Percentiles rank a stretch among this genome's conserved stretches.
Conservation (phyloP, 441 rosid genomes). For the Capsella rubella region DNA sequence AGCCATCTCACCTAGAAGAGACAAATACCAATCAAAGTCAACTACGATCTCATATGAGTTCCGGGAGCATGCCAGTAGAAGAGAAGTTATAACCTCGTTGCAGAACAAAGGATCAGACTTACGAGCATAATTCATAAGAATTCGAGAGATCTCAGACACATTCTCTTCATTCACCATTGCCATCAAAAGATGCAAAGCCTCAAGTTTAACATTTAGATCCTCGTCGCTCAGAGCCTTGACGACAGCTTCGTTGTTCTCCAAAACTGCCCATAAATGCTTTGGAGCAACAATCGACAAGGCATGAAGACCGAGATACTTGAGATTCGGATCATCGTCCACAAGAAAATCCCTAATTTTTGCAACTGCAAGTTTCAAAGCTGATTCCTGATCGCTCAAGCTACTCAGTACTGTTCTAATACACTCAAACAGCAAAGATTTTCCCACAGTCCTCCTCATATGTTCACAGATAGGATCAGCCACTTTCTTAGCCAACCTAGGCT, state of each 20-base stretch:
- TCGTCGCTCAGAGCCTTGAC: constrained; percentile 82
- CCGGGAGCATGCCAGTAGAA: constrained; percentile 70
- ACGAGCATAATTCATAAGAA: constrained; percentile 79
- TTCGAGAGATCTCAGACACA: constrained; percentile 72
- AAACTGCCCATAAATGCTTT: constrained; percentile 77
- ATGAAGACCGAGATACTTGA: constrained; percentile 90
- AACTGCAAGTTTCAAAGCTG: constrained; percentile 82
- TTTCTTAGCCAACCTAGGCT: constrained; percentile 84
- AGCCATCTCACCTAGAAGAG: constrained; percentile 88
- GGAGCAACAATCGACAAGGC: constrained; percentile 71
- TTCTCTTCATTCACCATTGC: constrained; percentile 83
- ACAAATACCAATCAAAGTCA: constrained; percentile 92
- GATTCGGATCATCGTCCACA: constrained; percentile 85
- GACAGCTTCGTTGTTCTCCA: constrained; percentile 87
- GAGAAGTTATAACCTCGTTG: constrained; percentile 82
- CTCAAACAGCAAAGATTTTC: constrained; percentile 87
- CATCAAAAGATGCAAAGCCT: constrained; percentile 83
- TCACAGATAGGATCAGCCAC: constrained; percentile 88
- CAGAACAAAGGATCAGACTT: constrained; percentile 89
- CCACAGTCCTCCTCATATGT: constrained; percentile 80
- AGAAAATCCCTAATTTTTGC: constrained; percentile 67
- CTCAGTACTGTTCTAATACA: constrained; percentile 78
- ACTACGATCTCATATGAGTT: constrained; percentile 73
- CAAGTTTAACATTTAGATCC: constrained; percentile 79
- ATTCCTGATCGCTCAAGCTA: constrained; percentile 85